Conservation (phyloP, 148 eudicot genomes). For the Chenopodium berlandieri region DNA sequence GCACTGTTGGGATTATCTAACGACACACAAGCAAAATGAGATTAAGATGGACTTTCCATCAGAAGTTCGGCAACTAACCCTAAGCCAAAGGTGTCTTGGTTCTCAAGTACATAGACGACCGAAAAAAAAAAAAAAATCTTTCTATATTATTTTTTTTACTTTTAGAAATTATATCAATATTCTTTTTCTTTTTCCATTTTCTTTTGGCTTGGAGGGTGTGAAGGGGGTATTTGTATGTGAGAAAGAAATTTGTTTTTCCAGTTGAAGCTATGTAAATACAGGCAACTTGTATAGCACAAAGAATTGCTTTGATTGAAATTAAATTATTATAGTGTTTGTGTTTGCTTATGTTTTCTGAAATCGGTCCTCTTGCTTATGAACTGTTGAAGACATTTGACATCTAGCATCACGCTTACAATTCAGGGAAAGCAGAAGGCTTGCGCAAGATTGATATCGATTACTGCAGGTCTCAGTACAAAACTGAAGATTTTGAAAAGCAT, state of each 20-base stretch:
- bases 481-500: not conserved
- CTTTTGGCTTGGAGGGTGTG: not conserved
- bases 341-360: not conserved
- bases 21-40: not conserved
- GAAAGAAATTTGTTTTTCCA: conserved; percentile 4
- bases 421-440: not conserved
- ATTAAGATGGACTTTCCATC: not conserved
- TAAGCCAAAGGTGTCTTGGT: conserved; percentile 7
- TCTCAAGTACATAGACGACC: not conserved
- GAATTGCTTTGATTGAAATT: conserved; percentile 17
- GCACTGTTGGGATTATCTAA: not conserved
- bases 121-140: not conserved
- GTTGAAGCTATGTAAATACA: conserved; percentile 16
- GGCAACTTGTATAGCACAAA: conserved; percentile 26
- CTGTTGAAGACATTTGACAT: not conserved
- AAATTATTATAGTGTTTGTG: not conserved
- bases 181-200: not conserved
- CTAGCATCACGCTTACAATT: not conserved
- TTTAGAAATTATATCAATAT: not conserved
- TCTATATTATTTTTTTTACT: not conserved
- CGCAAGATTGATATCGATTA: too few species aligned
- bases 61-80: conserved; percentile 10
- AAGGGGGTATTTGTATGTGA: conserved; percentile 5
- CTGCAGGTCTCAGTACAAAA: not conserved
- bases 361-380: not conserved